These are phyloP conservation scores for Globisporangium echinulatum DNA, from an alignment of 352 stramenopile genomes.

Conservation along the genomic window DNA sequence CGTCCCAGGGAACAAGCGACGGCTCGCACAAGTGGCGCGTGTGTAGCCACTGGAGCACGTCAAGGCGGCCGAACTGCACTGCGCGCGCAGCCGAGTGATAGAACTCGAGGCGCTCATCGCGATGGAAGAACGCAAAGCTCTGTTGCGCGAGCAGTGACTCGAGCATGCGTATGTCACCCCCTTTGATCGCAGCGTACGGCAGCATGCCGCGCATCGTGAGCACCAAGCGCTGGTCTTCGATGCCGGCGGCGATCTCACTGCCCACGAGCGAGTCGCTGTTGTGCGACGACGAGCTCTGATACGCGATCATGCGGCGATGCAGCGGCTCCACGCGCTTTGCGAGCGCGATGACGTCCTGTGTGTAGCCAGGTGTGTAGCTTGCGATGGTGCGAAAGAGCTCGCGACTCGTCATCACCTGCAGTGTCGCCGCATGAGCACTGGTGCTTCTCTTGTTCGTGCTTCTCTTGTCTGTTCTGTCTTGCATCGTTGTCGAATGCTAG, in stretches of 20 bases:
- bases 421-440: background rate
- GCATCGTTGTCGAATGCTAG: too few relatives aligned
- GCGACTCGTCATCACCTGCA: constrained; percentile 1
- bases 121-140: background rate
- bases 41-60: constrained; percentile 7
- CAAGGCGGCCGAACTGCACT: constrained; percentile 2
- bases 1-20: background rate
- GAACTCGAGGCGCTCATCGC: background rate
- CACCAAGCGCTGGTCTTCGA: too few relatives aligned
- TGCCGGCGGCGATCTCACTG: too few relatives aligned
- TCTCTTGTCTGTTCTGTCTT: too few relatives aligned
- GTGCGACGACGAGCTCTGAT: background rate
- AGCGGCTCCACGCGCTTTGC: background rate
- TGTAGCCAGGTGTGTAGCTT: background rate
- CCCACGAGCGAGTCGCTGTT: background rate
- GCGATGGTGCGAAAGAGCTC: background rate
- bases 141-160: constrained; percentile 1
- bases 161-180: background rate
- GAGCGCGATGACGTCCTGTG: background rate
- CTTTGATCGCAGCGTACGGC: background rate
- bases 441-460: too few relatives aligned
- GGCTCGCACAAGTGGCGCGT: background rate
- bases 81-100: background rate
- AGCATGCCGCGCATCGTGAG: constrained; percentile 2
- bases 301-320: constrained; percentile 2